phyloP scores from a whole-genome alignment of 2,329 filamentous ascomycete genomes.

The Fusarium compactum region DNA sequence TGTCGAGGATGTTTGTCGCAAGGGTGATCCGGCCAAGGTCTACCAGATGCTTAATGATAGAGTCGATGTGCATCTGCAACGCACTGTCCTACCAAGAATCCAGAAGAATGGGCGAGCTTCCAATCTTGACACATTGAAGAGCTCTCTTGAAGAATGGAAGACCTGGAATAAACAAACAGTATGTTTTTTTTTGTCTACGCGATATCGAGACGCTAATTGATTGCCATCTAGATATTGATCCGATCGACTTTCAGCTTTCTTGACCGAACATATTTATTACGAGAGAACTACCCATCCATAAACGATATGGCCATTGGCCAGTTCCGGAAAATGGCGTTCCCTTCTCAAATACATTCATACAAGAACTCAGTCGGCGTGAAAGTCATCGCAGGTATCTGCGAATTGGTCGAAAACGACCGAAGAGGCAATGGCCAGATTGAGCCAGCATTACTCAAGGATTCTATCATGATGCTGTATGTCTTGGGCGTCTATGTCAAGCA shows the following conservation, averaged over 20 bases:
- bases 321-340: slow-evolving; percentile 74
- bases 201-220: slow-evolving; percentile 16
- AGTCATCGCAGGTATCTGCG: slow-evolving; percentile 71
- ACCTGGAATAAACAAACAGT: slow-evolving; percentile 84
- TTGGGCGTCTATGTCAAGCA: slow-evolving; percentile 81
- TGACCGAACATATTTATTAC: slow-evolving; percentile 88
- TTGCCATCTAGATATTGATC: slow-evolving; percentile 71
- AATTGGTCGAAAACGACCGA: slow-evolving; percentile 80
- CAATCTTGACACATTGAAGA: slow-evolving; percentile 73
- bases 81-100: slow-evolving; percentile 67
- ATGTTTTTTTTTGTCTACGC: slow-evolving; percentile 46
- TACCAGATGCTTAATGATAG: slow-evolving; percentile 73
- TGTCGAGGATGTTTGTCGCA: slow-evolving; percentile 90
- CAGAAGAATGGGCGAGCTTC: slow-evolving; percentile 63
- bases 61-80: slow-evolving; percentile 76
- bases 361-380: slow-evolving; percentile 45
- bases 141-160: slow-evolving; percentile 72
- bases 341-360: slow-evolving; percentile 39
- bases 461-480: slow-evolving; percentile 86
- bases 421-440: slow-evolving; percentile 68
- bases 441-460: slow-evolving; percentile 74
- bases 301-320: slow-evolving; percentile 83
- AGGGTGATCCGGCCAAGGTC: slow-evolving; percentile 76
- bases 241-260: slow-evolving; percentile 94
- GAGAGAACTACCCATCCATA: slow-evolving; percentile 76